Evolutionary conservation across 192 early-diverging fungal species (phyloP).

Genomic region (Rhizophagus prolifer): DNA sequence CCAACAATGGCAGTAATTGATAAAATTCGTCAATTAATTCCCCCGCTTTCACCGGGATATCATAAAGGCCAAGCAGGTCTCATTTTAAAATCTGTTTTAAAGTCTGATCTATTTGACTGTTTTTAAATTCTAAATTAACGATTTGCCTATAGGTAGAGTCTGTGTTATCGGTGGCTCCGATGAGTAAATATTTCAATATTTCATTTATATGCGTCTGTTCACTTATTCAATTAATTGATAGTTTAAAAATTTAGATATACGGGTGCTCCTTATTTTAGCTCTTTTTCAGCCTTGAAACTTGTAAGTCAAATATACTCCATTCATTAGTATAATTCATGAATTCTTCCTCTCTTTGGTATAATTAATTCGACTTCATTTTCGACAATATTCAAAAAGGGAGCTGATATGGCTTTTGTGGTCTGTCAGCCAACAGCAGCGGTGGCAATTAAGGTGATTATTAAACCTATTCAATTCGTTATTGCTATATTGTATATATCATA

Average conservation of each 20-base stretch:
- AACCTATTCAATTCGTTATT: background rate
- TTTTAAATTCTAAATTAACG: background rate
- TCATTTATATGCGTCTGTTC: background rate
- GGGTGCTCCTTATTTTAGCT: constrained; percentile 91
- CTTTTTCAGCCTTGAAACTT: constrained; percentile 64
- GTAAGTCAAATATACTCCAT: constrained; percentile 42
- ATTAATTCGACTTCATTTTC: constrained; percentile 7
- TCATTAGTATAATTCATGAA: background rate
- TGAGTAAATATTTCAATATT: constrained; percentile 59
- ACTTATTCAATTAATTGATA: background rate
- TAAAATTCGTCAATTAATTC: constrained; percentile 38
- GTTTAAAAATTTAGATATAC: constrained; percentile 60
- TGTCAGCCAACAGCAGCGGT: constrained; percentile 77
- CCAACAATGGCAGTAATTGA: background rate
- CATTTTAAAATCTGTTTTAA: background rate
- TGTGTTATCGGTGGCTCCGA: constrained; percentile 80
- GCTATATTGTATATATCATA: background rate
- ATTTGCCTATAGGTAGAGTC: constrained; percentile 57
- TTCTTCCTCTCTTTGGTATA: background rate
- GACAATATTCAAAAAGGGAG: constrained; percentile 55
- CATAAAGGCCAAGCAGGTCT: constrained; percentile 79
- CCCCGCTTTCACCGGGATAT: constrained; percentile 56
- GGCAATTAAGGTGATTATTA: constrained; percentile 66
- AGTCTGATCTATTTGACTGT: background rate
- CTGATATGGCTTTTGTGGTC: constrained; percentile 81